Base-by-base conservation (phyloP, 176 grass and related monocot species). In the Oryza rufipogon region DNA sequence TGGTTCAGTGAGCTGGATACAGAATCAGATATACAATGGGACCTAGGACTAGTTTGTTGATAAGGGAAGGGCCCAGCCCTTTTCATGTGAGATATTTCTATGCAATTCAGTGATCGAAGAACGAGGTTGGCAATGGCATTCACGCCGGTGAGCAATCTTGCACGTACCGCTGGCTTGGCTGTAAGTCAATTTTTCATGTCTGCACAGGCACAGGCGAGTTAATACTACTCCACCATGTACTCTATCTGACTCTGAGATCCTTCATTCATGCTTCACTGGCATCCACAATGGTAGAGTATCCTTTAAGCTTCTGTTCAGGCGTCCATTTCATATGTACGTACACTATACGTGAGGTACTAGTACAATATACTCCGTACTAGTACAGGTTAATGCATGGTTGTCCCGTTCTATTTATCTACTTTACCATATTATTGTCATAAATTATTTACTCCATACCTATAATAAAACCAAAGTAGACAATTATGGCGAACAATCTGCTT, bases 251-350 rank as follows among this genome's bases (percentile, higher is more conserved):
- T 54, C 13, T 49, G 6, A 4, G 70, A 14, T 14, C 14, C 20
- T 71, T 71, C 19, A 45, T 71, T 71, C 38, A 13, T 23, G 41
- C 70, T 26, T 72, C 70, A 72, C 70, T 72, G 41, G n/a, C 70
- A 47, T 72, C 41, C n/a, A 46, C 20, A 14, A 22, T 15, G n/a
- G 5, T 72, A 45, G 70, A 72, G 70, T 71, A 3, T 42, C 2
- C n/a, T 71, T 22, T 22, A 45, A 71, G 39, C 39, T 61, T 61
- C 20, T 22, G 51, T 22, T 61, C 56, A 61, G 2, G 19, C 56
- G 56, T 61, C 56, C 56, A 61, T 61, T 61, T 22, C 20, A 61
- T 61, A 61, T 20, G 45, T 45, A 61, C 56, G 45, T 45, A 26
- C 60, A 13, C 60, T 6, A 45, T 36, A 36, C 76, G 22, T 26